These are phyloP conservation scores for Trichoderma pleuroti DNA, from an alignment of 2,329 filamentous ascomycete species.

Conservation along the genomic window DNA sequence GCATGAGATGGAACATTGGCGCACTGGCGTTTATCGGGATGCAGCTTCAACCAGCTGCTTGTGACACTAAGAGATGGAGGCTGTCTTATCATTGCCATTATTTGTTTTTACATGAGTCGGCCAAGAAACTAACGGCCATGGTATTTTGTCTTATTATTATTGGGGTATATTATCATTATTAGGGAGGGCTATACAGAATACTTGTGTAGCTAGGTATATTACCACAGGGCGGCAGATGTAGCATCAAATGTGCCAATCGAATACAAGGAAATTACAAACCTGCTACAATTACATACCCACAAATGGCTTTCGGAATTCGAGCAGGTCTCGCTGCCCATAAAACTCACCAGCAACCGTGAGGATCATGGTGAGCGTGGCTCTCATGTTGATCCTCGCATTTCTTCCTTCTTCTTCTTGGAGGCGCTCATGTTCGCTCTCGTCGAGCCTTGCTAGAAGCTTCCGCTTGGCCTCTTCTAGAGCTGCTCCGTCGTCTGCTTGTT, in stretches of 20 bases:
- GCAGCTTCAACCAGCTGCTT: background rate
- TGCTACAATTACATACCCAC: conserved; percentile 38
- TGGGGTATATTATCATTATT: background rate
- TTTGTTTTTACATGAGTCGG: background rate
- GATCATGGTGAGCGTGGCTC: conserved; percentile 87
- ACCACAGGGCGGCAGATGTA: background rate
- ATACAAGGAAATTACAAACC: conserved; percentile 4
- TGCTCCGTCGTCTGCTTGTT: conserved; percentile 32
- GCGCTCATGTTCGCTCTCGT: conserved; percentile 29
- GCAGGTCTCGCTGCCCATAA: conserved; percentile 83
- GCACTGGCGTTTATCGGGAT: background rate
- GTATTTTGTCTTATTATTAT: background rate
- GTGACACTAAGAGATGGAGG: background rate
- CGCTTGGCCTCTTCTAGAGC: conserved; percentile 48
- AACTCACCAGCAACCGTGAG: conserved; percentile 82
- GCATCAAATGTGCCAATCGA: background rate
- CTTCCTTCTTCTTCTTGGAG: conserved; percentile 28
- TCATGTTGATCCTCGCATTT: conserved; percentile 48
- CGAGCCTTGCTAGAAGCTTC: conserved; percentile 45
- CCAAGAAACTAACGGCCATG: background rate
- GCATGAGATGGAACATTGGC: background rate
- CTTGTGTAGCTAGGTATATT: background rate
- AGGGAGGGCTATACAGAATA: background rate
- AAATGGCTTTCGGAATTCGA: conserved; percentile 68
- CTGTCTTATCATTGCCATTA: background rate